phyloP scores from a whole-genome alignment of 139 green algal genomes.

The Chlamydomonas eustigma region DNA sequence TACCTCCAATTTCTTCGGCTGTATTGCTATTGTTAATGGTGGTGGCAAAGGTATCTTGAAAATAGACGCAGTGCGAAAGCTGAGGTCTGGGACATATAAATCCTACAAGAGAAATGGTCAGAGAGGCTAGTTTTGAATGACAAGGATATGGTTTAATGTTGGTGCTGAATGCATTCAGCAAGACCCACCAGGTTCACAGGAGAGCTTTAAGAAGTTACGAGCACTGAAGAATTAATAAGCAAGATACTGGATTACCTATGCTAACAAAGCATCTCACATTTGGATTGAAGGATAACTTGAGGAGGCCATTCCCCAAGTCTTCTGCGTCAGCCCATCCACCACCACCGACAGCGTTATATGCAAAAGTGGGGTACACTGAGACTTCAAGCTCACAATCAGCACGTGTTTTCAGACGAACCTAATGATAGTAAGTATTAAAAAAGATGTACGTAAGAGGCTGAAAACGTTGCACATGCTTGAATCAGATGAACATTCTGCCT shows the following conservation, averaged over 20 bases:
- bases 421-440: too few species aligned
- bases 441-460: too few species aligned
- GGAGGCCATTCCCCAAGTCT: conserved; percentile 33
- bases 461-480: too few species aligned
- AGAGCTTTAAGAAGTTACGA: too few species aligned
- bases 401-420: neutral
- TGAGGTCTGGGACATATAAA: conserved; percentile 67
- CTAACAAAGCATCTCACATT: too few species aligned
- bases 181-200: too few species aligned
- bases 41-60: conserved; percentile 72
- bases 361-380: conserved; percentile 34
- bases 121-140: too few species aligned
- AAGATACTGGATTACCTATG: too few species aligned
- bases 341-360: conserved; percentile 70
- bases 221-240: too few species aligned
- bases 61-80: conserved; percentile 55
- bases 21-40: conserved; percentile 69
- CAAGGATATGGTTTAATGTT: too few species aligned
- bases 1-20: conserved; percentile 48
- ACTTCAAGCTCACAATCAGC: neutral
- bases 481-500: too few species aligned
- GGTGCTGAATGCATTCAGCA: too few species aligned
- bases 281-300: conserved; percentile 28
- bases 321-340: conserved; percentile 47
- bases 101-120: conserved; percentile 6